A percentile compares a stretch with the other conserved stretches of the same genome.
Evolutionary conservation across 371 early-diverging fungal species (phyloP).

Genomic region (Circinella minor): DNA sequence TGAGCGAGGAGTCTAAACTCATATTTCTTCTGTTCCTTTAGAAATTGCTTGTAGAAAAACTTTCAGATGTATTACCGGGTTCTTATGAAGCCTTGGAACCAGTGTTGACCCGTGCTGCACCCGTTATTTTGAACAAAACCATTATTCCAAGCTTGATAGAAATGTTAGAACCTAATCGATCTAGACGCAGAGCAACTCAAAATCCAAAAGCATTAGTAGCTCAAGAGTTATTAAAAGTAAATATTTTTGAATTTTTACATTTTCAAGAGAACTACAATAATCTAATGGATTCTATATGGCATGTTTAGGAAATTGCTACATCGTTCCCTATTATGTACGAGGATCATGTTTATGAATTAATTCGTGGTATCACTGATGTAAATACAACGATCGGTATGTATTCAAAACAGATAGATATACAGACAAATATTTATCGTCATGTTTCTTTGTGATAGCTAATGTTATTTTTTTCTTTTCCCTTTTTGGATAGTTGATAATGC

Average conservation of each 20-base stretch:
- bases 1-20: too few species aligned
- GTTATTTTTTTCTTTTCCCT: neutral
- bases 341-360: constrained; percentile 14
- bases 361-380: constrained; percentile 8
- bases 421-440: neutral
- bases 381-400: constrained; percentile 8
- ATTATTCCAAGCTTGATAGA: constrained; percentile 30
- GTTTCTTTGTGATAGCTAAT: too few species aligned
- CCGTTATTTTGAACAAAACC: constrained; percentile 46
- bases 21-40: constrained; percentile 22
- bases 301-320: constrained; percentile 21
- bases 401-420: neutral
- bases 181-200: constrained; percentile 5
- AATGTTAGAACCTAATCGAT: constrained; percentile 15
- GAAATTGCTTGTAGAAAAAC: constrained; percentile 66
- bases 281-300: neutral
- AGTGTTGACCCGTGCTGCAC: constrained; percentile 67
- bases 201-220: constrained; percentile 23
- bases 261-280: too few species aligned
- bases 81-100: constrained; percentile 72
- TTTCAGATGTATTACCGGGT: constrained; percentile 65
- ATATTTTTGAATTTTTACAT: too few species aligned
- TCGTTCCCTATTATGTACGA: constrained; percentile 27
- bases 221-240: constrained; percentile 34
- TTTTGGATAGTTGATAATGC: constrained; percentile 9